Evolutionary conservation across 768 basidiomycete species (phyloP), one percentile per base, ranked within the genome.

Genomic region (Chalciporus pseudorubinellus): DNA sequence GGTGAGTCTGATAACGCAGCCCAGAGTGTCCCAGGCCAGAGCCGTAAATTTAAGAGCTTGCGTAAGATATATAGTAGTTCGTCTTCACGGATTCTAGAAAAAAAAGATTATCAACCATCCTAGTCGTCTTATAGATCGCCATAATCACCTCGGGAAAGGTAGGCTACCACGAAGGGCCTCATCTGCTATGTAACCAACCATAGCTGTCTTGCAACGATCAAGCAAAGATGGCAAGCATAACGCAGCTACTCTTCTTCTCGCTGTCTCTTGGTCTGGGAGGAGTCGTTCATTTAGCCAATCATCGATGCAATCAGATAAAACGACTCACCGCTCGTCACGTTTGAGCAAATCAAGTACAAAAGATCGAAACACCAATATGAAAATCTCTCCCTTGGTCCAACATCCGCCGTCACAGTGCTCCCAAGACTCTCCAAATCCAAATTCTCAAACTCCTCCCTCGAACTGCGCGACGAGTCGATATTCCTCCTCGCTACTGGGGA

Each of bases 351-450:
- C 56, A 88, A 64, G 67, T 95, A 94, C 29, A 95, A 65, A 11
- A 94, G 71, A 60, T 95, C 92, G 50, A 95, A 86, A 63, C 89
- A 93, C 92, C 92, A 95, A 71, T 91, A 94, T 7, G 89, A 85
- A 64, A 95, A 95, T 8, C 91, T 77, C 65, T 95, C 93, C 34
- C 92, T 74, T 1, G 87, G 85, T 24, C 87, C 71, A 20, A 82
- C 65, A 13, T 70, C 63, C 0, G 80, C 81, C 10, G 71, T 67
- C 34, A 79, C 79, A 3, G 90, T 91, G 29, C 79, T 85, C 12
- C 88, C 89, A 29, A 77, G 57, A 65, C 24, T 68, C 47, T 73
- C 71, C 45, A 69, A 54, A 33, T 74, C 72, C 44, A 77, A 55
- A 39, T 68, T 71, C 48, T 74, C 70, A 44, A 74, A 70, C 34